phyloP scores from a whole-genome alignment of 345 rosid species.

The Eucalyptus brandiana region DNA sequence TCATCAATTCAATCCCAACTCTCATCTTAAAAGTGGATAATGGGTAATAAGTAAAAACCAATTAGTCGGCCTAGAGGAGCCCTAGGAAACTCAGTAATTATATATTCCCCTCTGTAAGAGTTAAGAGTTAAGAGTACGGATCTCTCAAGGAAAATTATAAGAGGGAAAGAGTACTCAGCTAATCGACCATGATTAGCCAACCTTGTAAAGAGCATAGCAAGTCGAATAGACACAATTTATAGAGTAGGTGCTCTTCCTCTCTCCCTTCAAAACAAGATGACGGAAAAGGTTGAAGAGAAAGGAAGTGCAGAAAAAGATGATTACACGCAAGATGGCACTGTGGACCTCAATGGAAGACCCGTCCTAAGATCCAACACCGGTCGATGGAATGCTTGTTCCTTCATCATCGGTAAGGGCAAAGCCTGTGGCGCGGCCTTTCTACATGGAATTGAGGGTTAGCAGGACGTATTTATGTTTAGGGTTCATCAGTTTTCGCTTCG shows the following conservation, averaged over 20 bases:
- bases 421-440: background rate
- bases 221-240: background rate
- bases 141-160: background rate
- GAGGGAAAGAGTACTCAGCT: background rate
- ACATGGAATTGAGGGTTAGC: background rate
- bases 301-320: conserved; percentile 13
- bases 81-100: background rate
- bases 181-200: background rate
- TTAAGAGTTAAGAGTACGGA: background rate
- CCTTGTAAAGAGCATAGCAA: background rate
- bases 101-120: background rate
- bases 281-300: conserved; percentile 13
- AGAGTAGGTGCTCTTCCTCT: background rate
- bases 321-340: conserved; percentile 44
- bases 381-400: conserved; percentile 53
- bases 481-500: fast-evolving
- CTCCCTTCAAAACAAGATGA: background rate
- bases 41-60: background rate
- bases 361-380: conserved; percentile 37
- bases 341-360: conserved; percentile 41
- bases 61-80: background rate
- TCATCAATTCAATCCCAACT: background rate
- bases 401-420: conserved; percentile 37
- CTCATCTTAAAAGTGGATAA: background rate
- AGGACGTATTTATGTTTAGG: background rate